Percentiles rank a stretch among this genome's conserved stretches.
Evolutionary conservation across 768 basidiomycete genomes (phyloP).

Genomic region (Termitomyces sp.): DNA sequence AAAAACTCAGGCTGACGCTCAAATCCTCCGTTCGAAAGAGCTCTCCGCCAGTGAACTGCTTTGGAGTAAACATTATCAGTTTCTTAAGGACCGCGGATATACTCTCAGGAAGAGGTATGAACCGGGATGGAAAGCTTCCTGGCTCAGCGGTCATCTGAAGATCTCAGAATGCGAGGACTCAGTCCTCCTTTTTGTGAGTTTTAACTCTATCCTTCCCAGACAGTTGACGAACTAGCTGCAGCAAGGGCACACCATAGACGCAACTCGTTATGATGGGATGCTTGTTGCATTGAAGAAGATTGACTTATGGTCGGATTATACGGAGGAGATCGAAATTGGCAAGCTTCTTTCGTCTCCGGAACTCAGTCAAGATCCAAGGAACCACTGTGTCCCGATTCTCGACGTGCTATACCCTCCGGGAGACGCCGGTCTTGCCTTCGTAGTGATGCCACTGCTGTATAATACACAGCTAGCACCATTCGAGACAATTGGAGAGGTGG

Average conservation of each 20-base stretch:
- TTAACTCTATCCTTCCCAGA: background rate
- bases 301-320: background rate
- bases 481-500: slow-evolving; percentile 25
- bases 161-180: background rate
- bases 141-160: background rate
- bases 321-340: slow-evolving; percentile 17
- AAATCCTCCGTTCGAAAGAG: background rate
- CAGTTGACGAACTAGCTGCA: background rate
- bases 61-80: slow-evolving; percentile 14
- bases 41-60: slow-evolving; percentile 3
- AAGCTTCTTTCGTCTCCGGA: slow-evolving; percentile 14
- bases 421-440: slow-evolving; percentile 6
- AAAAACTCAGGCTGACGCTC: background rate
- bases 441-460: slow-evolving; percentile 27
- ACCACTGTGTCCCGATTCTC: slow-evolving; percentile 26
- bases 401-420: slow-evolving; percentile 19
- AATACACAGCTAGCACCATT: slow-evolving; percentile 17
- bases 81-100: slow-evolving; percentile 14
- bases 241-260: slow-evolving; percentile 12
- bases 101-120: slow-evolving; percentile 12
- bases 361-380: slow-evolving; percentile 16
- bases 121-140: slow-evolving; percentile 18
- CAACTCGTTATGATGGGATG: slow-evolving; percentile 16
- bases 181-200: background rate
- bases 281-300: slow-evolving; percentile 19